A percentile compares a stretch with the other conserved stretches of the same genome.
These are phyloP conservation scores for Wickerhamiella australiensis DNA, from an alignment of 805 yeast genomes.

Conservation along the genomic window DNA sequence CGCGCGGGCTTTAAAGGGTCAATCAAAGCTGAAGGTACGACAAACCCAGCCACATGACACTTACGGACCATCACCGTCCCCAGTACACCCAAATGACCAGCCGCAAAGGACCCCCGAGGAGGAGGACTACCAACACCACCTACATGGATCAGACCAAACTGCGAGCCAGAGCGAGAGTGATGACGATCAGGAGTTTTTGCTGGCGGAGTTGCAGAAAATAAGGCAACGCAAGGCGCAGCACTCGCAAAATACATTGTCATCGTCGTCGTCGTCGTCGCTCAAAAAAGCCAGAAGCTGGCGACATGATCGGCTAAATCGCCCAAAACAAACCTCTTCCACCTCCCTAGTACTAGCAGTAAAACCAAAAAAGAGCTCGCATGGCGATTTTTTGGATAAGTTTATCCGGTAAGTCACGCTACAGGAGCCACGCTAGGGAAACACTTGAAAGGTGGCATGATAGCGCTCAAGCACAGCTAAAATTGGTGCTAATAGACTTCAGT, in stretches of 20 bases:
- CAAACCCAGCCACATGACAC: not conserved
- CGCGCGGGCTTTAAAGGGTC: constrained; percentile 18
- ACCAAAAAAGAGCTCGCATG: not conserved
- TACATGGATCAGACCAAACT: not conserved
- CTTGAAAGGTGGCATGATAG: no score
- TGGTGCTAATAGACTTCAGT: no score
- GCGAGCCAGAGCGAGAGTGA: constrained; percentile 1
- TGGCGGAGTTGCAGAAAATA: constrained; percentile 10
- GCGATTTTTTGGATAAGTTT: constrained; percentile 11
- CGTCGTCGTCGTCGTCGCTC: not conserved
- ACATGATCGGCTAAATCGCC: not conserved
- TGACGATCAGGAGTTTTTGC: constrained; percentile 14
- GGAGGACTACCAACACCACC: not conserved
- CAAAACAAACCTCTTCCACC: not conserved
- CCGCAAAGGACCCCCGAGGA: no score
- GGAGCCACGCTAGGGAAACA: no score
- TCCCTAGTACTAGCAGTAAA: not conserved
- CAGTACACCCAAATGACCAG: no score
- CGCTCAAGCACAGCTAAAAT: no score
- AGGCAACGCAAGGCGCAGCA: not conserved
- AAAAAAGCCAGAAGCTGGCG: not conserved
- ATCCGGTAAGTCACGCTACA: not conserved
- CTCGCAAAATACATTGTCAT: not conserved
- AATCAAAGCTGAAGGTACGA: constrained; percentile 19
- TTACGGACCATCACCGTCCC: no score